phyloP scores from a whole-genome alignment of 345 rosid genomes.

The Camelina sativa region DNA sequence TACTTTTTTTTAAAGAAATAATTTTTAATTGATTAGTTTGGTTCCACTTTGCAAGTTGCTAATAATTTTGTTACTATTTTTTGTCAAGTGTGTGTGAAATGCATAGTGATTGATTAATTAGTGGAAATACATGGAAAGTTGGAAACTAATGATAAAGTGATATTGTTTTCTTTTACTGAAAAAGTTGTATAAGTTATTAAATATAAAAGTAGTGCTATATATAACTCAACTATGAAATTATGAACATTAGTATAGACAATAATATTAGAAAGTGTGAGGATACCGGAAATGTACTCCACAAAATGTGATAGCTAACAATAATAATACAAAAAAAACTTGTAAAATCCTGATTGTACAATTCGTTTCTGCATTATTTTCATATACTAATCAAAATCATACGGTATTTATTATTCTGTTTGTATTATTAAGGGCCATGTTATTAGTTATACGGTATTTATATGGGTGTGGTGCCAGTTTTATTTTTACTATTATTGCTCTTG shows the following conservation, averaged over 20 bases:
- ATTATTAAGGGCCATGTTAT: neutral
- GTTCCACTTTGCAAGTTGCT: slow-evolving; percentile 6
- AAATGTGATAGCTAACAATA: neutral
- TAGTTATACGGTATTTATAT: neutral
- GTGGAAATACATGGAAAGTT: neutral
- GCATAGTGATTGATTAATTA: neutral
- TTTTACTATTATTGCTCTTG: neutral
- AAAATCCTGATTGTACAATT: neutral
- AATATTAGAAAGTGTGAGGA: too few species aligned
- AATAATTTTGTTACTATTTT: neutral
- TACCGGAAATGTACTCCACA: neutral
- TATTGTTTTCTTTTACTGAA: neutral
- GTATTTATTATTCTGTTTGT: too few species aligned
- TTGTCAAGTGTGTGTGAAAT: neutral
- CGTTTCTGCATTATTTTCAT: neutral
- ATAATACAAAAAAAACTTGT: neutral
- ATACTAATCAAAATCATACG: neutral
- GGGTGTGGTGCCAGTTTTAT: neutral
- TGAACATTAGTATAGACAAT: neutral
- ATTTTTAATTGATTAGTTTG: neutral
- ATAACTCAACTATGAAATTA: neutral
- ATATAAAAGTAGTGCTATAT: neutral
- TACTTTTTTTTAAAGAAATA: too few species aligned
- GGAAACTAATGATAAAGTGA: neutral
- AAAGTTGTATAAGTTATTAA: too few species aligned